phyloP scores from a whole-genome alignment of 495 filamentous ascomycete species.

The Elasticomyces elasticus region DNA sequence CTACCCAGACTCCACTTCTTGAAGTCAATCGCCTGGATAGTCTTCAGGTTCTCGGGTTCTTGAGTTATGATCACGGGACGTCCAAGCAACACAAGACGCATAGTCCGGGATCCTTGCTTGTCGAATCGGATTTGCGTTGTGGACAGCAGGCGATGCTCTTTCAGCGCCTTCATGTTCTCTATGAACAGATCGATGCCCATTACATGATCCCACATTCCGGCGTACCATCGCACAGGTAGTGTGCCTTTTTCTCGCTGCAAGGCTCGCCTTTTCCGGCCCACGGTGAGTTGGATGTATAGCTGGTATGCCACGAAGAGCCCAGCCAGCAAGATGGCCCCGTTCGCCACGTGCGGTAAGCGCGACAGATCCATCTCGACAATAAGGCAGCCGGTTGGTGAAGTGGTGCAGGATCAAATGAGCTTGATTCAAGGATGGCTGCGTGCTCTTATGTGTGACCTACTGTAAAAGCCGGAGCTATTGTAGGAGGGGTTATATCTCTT shows the following conservation, averaged over 20 bases:
- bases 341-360: not conserved
- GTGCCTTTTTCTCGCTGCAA: slow-evolving; percentile 7
- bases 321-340: not conserved
- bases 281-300: slow-evolving; percentile 4
- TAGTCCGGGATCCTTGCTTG: slow-evolving; percentile 20
- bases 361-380: not conserved
- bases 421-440: not conserved
- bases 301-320: not conserved
- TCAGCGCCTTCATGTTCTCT: slow-evolving; percentile 17
- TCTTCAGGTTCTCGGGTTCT: slow-evolving; percentile 56
- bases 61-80: slow-evolving; percentile 36
- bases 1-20: slow-evolving; percentile 51
- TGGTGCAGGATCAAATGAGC: not conserved
- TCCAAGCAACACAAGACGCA: slow-evolving; percentile 9
- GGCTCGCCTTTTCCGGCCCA: not conserved
- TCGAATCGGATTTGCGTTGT: slow-evolving; percentile 18
- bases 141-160: slow-evolving; percentile 21
- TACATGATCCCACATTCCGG: slow-evolving; percentile 18
- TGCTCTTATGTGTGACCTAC: not conserved
- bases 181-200: slow-evolving; percentile 27
- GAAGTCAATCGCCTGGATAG: slow-evolving; percentile 50
- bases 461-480: too few species aligned
- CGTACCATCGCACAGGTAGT: slow-evolving; percentile 1
- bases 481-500: too few species aligned
- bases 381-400: too few species aligned